These are phyloP conservation scores for Esteya vermicola DNA, from an alignment of 2,329 filamentous ascomycete genomes.

Conservation along the genomic window DNA sequence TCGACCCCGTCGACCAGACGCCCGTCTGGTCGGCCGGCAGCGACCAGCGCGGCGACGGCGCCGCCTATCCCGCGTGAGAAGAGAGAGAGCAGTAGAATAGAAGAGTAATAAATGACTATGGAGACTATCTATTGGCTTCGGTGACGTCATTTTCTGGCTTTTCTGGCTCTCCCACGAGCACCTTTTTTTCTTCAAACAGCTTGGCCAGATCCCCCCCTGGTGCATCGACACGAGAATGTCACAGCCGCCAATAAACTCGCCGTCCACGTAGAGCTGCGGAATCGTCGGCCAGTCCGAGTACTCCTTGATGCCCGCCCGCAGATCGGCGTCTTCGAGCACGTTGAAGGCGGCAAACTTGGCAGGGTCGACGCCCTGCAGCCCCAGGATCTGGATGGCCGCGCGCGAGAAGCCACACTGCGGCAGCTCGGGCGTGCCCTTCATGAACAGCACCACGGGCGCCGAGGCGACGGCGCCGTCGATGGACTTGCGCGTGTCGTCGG, in stretches of 20 bases:
- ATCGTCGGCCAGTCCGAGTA: constrained; percentile 99
- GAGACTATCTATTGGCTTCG: background rate
- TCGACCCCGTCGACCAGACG: constrained; percentile 53
- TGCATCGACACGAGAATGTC: constrained; percentile 97
- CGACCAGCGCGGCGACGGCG: constrained; percentile 76
- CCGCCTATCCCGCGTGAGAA: constrained; percentile 37
- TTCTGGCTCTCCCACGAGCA: constrained; percentile 45
- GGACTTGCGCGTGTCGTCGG: constrained; percentile 61
- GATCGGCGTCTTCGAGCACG: constrained; percentile 79
- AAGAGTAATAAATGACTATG: background rate
- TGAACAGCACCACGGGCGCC: constrained; percentile 88
- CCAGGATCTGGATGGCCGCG: constrained; percentile 87
- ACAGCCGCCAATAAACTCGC: constrained; percentile 95
- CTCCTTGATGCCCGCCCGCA: constrained; percentile 90
- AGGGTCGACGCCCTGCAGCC: constrained; percentile 88
- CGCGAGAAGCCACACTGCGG: constrained; percentile 83
- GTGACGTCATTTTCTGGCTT: background rate
- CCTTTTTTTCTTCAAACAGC: constrained; percentile 79
- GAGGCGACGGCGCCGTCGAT: constrained; percentile 85
- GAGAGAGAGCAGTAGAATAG: background rate
- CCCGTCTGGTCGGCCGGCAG: constrained; percentile 79
- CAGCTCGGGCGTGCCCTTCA: constrained; percentile 75
- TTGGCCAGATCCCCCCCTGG: constrained; percentile 89
- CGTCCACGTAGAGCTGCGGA: constrained; percentile 86
- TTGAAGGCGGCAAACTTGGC: constrained; percentile 97